Evolutionary conservation across 1,139 yeast genomes (phyloP).

Genomic region (Taphrina deformans): DNA sequence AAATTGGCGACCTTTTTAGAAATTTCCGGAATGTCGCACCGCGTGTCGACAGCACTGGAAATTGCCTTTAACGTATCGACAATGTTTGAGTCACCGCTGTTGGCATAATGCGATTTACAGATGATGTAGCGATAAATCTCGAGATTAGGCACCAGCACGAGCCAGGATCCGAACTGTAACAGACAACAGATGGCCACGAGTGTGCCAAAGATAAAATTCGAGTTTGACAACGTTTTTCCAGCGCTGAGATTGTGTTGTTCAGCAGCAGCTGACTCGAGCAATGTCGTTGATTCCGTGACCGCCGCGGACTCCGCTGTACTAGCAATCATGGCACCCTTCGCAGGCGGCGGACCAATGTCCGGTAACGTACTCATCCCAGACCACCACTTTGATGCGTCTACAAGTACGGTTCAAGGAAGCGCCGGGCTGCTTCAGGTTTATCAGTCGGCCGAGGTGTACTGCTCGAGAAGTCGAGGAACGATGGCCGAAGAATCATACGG

Average conservation of each 20-base stretch:
- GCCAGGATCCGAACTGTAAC: background rate
- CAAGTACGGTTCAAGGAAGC: too few relatives aligned
- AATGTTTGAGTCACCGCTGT: background rate
- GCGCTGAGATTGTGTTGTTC: background rate
- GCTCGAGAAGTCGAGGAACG: background rate
- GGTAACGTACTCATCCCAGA: background rate
- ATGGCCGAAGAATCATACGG: background rate
- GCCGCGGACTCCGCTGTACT: background rate
- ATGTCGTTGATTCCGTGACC: background rate
- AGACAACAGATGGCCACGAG: background rate
- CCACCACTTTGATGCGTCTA: background rate
- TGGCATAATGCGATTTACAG: background rate
- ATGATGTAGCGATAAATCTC: conserved; percentile 8
- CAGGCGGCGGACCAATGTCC: background rate
- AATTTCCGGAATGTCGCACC: background rate
- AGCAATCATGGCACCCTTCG: background rate
- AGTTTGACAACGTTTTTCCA: background rate
- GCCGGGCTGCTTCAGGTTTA: too few relatives aligned
- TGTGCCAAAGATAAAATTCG: background rate
- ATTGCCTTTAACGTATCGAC: background rate
- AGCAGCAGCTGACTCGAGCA: background rate
- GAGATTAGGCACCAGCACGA: conserved; percentile 1
- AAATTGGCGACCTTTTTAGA: conserved; percentile 5
- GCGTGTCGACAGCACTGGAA: background rate
- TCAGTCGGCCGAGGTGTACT: too few relatives aligned